Evolutionary conservation across 1,284 basidiomycete genomes (phyloP).

Genomic region (Mycena sp.): DNA sequence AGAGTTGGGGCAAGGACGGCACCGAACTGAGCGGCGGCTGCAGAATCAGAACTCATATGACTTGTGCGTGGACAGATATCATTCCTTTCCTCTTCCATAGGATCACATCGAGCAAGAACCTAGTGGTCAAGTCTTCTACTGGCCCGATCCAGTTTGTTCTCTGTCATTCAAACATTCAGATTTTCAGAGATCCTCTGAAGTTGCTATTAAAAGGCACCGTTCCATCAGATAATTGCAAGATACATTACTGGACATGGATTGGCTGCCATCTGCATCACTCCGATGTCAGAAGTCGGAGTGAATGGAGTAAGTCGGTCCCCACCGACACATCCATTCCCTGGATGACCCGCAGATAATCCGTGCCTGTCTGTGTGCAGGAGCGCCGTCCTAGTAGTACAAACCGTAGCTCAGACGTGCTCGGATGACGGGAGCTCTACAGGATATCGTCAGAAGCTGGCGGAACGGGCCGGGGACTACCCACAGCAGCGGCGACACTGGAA

Average conservation of each 20-base stretch:
- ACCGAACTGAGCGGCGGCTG: conserved; percentile 5
- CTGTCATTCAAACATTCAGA: neutral
- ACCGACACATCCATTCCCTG: neutral
- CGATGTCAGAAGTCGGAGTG: conserved; percentile 7
- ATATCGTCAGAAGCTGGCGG: neutral
- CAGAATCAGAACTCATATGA: conserved; percentile 7
- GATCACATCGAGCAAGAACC: neutral
- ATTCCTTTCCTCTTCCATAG: neutral
- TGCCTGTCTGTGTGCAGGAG: no score
- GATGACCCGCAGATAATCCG: neutral
- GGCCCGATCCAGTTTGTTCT: no score
- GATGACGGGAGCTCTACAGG: no score
- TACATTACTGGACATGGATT: neutral
- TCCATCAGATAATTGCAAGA: neutral
- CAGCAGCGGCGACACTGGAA: neutral
- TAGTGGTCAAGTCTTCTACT: no score
- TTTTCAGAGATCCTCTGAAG: conserved; percentile 10
- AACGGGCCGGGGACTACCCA: neutral
- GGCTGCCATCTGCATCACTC: conserved; percentile 10
- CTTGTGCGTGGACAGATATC: neutral
- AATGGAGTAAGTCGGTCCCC: conserved; percentile 3
- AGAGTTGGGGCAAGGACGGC: neutral
- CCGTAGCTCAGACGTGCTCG: no score
- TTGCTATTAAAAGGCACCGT: neutral
- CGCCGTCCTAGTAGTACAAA: no score